These are phyloP conservation scores for Globisporangium abappressorium DNA, from an alignment of 352 stramenopile genomes.

Conservation along the genomic window DNA sequence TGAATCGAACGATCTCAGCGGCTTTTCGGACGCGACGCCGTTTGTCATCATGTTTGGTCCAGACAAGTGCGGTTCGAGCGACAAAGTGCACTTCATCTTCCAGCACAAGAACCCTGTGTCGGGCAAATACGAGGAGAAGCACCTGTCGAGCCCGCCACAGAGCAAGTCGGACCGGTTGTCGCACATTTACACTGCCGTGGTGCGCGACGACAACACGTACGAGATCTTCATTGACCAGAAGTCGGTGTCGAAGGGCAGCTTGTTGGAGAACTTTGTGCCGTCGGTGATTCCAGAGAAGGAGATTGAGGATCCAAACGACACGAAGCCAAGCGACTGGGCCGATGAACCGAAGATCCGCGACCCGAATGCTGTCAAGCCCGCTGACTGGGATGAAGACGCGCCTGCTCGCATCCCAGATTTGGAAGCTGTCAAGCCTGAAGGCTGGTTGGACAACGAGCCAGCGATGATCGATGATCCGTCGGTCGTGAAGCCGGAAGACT, in stretches of 20 bases:
- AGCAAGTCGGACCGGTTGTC: slow-evolving; percentile 84
- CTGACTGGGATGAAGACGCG: slow-evolving; percentile 93
- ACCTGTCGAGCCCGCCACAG: slow-evolving; percentile 76
- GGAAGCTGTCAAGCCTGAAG: slow-evolving; percentile 83
- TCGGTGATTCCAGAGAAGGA: slow-evolving; percentile 85
- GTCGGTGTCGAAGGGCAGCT: slow-evolving; percentile 74
- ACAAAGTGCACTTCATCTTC: slow-evolving; percentile 96
- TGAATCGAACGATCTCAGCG: slow-evolving; percentile 40
- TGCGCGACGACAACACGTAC: slow-evolving; percentile 90
- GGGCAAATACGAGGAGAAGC: slow-evolving; percentile 92
- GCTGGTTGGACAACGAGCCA: slow-evolving; percentile 88
- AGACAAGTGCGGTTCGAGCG: slow-evolving; percentile 91
- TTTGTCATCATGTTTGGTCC: slow-evolving; percentile 97
- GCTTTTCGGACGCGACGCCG: slow-evolving; percentile 82
- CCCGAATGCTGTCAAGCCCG: slow-evolving; percentile 81
- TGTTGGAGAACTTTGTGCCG: slow-evolving; percentile 85
- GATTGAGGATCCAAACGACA: slow-evolving; percentile 91
- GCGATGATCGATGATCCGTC: slow-evolving; percentile 77
- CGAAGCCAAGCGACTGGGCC: slow-evolving; percentile 92
- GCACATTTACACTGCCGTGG: slow-evolving; percentile 92
- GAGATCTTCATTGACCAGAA: slow-evolving; percentile 91
- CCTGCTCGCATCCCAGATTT: slow-evolving; percentile 84
- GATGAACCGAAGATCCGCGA: slow-evolving; percentile 89
- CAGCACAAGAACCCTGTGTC: slow-evolving; percentile 92
- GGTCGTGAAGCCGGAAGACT: slow-evolving; percentile 88